Base-by-base conservation (phyloP, 2,329 filamentous ascomycete genomes). In the Beauveria medogensis region DNA sequence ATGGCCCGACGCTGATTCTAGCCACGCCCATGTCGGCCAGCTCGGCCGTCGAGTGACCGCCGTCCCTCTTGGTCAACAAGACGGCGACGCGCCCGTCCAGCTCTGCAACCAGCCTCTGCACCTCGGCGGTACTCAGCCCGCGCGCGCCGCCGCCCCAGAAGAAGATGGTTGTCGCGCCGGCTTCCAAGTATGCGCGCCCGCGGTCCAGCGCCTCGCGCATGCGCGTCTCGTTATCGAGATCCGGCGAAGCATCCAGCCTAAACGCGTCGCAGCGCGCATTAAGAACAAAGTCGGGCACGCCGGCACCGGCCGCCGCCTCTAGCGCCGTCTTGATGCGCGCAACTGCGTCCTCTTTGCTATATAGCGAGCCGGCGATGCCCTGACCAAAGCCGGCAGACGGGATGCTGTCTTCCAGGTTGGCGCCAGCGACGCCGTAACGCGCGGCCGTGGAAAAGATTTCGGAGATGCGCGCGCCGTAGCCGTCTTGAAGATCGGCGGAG, bases 401-500 rank as follows among this genome's bases (percentile, higher is more conserved):
- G 24, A 72, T 68, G 53, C 70, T 75, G 60, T 87, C 84, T 63
- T 87, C 84, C 3, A 87, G 74, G 65, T 87, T 87, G 53, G 78
- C 79, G 0, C 84, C 83, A 1, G 81, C 80, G 0, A 75, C 83
- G 0, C 83, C 84, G 0, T 78, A 62, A 3, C 73, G 68, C n/a
- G 86, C 76, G 1, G 80, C 73, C 2, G 67, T 67, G 6, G 69
- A 68, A 2, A 85, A 72, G 0, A 74, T 78, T 5, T 78, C 74
- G 5, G 72, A 75, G 2, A 83, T 74, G 22, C 68, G 66, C 2
- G 75, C 70, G 2, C 78, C 79, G 63, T 85, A 87, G 0, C 83
- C 84, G 65, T 87, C 84, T 68, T 86, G 83, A 2, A 86, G 68
- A 66, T 87, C 84, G 5, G 80, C 81, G 0, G 79, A 82, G 0